phyloP scores from a whole-genome alignment of 441 rosid species.

The Populus hybrid region DNA sequence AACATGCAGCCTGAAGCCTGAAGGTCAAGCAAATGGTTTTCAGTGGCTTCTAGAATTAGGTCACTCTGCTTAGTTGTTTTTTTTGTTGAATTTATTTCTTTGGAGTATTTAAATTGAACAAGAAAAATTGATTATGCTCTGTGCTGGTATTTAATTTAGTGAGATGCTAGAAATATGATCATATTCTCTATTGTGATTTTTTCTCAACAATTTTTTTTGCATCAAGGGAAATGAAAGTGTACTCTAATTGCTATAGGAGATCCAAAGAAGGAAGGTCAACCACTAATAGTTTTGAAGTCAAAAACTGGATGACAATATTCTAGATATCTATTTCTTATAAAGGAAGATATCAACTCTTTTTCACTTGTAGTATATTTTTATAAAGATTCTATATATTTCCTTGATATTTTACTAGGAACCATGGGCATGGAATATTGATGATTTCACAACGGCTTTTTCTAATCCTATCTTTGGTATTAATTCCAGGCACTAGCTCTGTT shows the following conservation, averaged over 20 bases:
- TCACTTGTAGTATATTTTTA: neutral
- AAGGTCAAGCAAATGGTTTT: neutral
- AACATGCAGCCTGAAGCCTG: neutral
- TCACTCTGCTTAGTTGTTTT: neutral
- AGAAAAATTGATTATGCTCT: neutral
- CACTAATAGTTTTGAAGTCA: neutral
- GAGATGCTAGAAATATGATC: neutral
- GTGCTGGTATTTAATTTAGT: neutral
- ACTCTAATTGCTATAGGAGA: neutral
- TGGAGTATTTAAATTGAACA: neutral
- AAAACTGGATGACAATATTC: neutral
- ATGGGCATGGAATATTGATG: neutral
- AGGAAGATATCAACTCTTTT: neutral
- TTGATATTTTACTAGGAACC: neutral
- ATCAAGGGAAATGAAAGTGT: neutral
- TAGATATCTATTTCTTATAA: neutral
- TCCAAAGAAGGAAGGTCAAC: neutral
- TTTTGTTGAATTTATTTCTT: neutral
- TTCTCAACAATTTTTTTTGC: neutral
- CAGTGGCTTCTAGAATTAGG: neutral
- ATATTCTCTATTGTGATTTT: neutral
- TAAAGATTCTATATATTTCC: neutral
- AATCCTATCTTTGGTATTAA: neutral
- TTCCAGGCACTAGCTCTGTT: conserved; percentile 69
- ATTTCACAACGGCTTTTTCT: conserved; percentile 13